Evolutionary conservation across 2,329 filamentous ascomycete genomes (phyloP), one percentile per base, ranked within the genome.

Genomic region (Nigrograna mackinnonii): DNA sequence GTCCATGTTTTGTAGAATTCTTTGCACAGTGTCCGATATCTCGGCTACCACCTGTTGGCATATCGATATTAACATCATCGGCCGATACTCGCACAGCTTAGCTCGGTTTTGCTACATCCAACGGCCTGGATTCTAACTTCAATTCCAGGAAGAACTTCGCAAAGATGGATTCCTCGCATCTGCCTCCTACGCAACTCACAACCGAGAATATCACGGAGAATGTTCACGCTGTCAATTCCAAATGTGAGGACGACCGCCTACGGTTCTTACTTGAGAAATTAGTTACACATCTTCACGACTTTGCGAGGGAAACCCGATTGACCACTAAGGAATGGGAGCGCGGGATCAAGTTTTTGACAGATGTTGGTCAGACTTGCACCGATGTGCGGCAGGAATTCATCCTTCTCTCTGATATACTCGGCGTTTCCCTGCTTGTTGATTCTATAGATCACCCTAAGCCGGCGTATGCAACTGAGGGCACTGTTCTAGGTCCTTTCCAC

Each of bases 361-460:
- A 73, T 32, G 83, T 84, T 6, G 87, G 87, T 5, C 77, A 91
- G 66, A 90, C 84, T 41, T 85, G 80, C 60, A 83, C 72, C 43
- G 82, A 87, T 56, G 83, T 87, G 34, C 78, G 87, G 50, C 84
- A 88, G 17, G 85, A 89, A 76, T 89, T 87, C 71, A 90, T 91
- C 66, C 80, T 90, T 22, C 81, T 91, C 47, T 87, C 83, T 50
- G 87, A 91, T 67, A 76, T 88, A 33, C 78, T 91, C 11, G 87
- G 87, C 19, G 79, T 91, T 14, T 89, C 85, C 16, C 78, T 89
- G 39, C 80, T 91, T 2, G 84, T 91, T 6, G 87, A 91, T 70
- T 80, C 77, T 57, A 90, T 91, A 73, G 85, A 89, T 71, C 86
- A 90, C 70, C 87, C 87, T 22, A 90, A 89, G 61, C 86, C 85